Evolutionary conservation across 2,329 filamentous ascomycete species (phyloP).

Genomic region (Mycosphaerella sp.): DNA sequence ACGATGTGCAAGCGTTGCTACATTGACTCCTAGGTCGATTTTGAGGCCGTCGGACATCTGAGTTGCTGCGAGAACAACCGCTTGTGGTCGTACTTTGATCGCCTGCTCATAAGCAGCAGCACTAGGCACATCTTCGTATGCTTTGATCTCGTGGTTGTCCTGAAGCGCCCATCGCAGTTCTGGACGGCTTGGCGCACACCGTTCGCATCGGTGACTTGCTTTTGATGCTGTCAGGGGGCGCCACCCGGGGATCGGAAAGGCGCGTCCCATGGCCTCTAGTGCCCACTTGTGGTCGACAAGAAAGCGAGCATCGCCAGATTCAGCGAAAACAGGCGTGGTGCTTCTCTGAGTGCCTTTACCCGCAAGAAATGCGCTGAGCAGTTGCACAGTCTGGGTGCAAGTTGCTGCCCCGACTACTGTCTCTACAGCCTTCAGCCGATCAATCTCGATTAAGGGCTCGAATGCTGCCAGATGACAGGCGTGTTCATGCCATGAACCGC

Average conservation of each 20-base stretch:
- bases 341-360: background rate
- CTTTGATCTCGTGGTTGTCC: slow-evolving; percentile 33
- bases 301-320: background rate
- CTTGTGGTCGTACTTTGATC: slow-evolving; percentile 45
- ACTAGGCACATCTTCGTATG: slow-evolving; percentile 47
- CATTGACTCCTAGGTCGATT: slow-evolving; percentile 28
- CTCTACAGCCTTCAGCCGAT: background rate
- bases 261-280: slow-evolving; percentile 25
- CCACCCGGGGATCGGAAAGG: slow-evolving; percentile 21
- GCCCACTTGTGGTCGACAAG: slow-evolving; percentile 18
- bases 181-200: slow-evolving; percentile 39
- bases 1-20: slow-evolving; percentile 29
- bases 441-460: background rate
- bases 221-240: background rate
- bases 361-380: slow-evolving; percentile 3
- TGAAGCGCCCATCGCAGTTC: slow-evolving; percentile 36
- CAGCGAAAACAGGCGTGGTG: background rate
- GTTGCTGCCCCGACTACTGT: background rate
- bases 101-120: slow-evolving; percentile 48
- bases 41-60: background rate
- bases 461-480: background rate
- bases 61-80: slow-evolving; percentile 18
- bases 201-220: slow-evolving; percentile 6
- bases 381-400: slow-evolving; percentile 3
- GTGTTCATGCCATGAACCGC: slow-evolving; percentile 8